phyloP scores from a whole-genome alignment of 2,329 filamentous ascomycete species.

The Paraconiothyrium brasiliense region DNA sequence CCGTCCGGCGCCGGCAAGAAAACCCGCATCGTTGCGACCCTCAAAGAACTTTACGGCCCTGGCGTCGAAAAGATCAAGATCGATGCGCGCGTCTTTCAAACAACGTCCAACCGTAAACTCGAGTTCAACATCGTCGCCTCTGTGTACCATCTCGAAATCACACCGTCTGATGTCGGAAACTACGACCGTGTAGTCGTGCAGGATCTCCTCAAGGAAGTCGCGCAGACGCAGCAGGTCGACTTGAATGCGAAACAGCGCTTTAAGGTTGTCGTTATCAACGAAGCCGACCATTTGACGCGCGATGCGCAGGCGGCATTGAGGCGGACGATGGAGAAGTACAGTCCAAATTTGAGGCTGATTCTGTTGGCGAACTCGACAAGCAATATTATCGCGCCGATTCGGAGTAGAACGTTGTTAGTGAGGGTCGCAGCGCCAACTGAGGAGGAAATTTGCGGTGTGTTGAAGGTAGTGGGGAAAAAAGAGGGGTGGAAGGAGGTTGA shows the following conservation, averaged over 20 bases:
- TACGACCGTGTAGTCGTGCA: constrained; percentile 97
- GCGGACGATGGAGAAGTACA: constrained; percentile 99
- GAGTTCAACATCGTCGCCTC: constrained; percentile 99
- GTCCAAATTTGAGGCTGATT: constrained; percentile 90
- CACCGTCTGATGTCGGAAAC: constrained; percentile 93
- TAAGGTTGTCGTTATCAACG: constrained; percentile 99
- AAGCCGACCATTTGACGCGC: constrained; percentile 91
- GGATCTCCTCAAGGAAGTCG: constrained; percentile 95
- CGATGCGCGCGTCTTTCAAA: constrained; percentile 95
- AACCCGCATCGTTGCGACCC: constrained; percentile 91
- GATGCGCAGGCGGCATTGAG: constrained; percentile 95
- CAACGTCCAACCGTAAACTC: constrained; percentile 92
- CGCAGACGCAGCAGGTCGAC: constrained; percentile 99
- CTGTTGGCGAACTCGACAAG: constrained; percentile 94
- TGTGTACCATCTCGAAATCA: constrained; percentile 98
- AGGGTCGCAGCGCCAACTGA: constrained; percentile 90
- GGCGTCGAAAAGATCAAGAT: constrained; percentile 99
- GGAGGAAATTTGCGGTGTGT: constrained; percentile 80
- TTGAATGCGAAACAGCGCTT: constrained; percentile 88
- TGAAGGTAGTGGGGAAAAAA: constrained; percentile 75
- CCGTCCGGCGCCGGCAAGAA: constrained; percentile 98
- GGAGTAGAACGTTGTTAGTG: constrained; percentile 89
- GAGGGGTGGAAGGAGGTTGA: constrained; percentile 84
- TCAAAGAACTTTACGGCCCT: constrained; percentile 93
- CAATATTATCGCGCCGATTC: constrained; percentile 98